phyloP scores from a whole-genome alignment of 2,329 filamentous ascomycete genomes.

The Proliferodiscus dingleyae region DNA sequence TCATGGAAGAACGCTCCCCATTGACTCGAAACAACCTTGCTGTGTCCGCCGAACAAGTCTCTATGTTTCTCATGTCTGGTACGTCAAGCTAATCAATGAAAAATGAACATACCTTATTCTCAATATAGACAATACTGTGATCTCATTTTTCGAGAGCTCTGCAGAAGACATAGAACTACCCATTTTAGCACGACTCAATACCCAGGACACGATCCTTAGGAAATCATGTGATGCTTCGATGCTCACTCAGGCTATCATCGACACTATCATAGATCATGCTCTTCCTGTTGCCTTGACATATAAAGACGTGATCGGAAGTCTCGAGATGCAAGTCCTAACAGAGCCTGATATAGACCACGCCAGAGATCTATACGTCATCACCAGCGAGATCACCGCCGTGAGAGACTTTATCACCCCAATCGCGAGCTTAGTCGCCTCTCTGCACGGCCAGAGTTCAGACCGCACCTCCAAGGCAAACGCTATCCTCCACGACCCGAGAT shows the following conservation, averaged over 20 bases:
- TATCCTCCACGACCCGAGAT: slow-evolving; percentile 25
- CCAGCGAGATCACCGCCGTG: slow-evolving; percentile 79
- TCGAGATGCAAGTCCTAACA: slow-evolving; percentile 86
- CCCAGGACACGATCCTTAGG: slow-evolving; percentile 76
- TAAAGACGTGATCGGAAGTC: slow-evolving; percentile 79
- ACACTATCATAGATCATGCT: slow-evolving; percentile 87
- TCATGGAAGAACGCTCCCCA: slow-evolving; percentile 81
- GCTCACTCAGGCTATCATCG: slow-evolving; percentile 83
- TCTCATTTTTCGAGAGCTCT: slow-evolving; percentile 92
- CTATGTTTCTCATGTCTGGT: slow-evolving; percentile 71
- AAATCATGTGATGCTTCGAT: slow-evolving; percentile 85
- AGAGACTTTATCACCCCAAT: slow-evolving; percentile 82
- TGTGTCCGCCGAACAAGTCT: slow-evolving; percentile 87
- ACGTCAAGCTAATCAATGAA: slow-evolving; percentile 1
- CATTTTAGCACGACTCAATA: slow-evolving; percentile 71
- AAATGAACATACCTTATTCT: neutral
- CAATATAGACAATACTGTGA: slow-evolving; percentile 73
- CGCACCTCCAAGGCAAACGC: slow-evolving; percentile 20
- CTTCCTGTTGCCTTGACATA: slow-evolving; percentile 82
- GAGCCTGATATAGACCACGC: slow-evolving; percentile 77
- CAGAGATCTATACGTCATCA: slow-evolving; percentile 71
- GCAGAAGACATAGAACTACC: slow-evolving; percentile 81
- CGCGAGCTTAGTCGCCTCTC: slow-evolving; percentile 74
- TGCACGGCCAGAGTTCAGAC: slow-evolving; percentile 69
- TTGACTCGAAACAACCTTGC: slow-evolving; percentile 65